These are phyloP conservation scores for Protomyces gravidus DNA, from an alignment of 1,139 yeast genomes.

Conservation along the genomic window DNA sequence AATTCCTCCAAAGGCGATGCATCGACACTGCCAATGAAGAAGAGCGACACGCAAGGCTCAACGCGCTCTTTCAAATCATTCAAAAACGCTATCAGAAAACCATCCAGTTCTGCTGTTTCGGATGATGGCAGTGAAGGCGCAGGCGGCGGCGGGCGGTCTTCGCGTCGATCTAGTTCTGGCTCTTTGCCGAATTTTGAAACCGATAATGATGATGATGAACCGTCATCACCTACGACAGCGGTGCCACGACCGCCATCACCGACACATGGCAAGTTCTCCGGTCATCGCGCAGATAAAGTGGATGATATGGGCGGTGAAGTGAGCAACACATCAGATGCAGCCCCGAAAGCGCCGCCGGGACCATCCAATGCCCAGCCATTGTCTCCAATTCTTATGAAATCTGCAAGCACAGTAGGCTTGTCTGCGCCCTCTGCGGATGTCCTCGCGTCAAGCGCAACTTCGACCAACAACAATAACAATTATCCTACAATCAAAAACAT, in stretches of 20 bases:
- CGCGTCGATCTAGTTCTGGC: slow-evolving; percentile 19
- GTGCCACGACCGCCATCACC: slow-evolving; percentile 26
- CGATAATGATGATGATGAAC: slow-evolving; percentile 20
- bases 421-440: slow-evolving; percentile 20
- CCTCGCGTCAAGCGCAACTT: slow-evolving; percentile 6
- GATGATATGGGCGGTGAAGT: slow-evolving; percentile 17
- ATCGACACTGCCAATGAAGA: slow-evolving; percentile 43
- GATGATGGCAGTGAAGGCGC: slow-evolving; percentile 13
- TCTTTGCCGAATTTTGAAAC: slow-evolving; percentile 3
- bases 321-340: slow-evolving; percentile 21
- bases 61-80: slow-evolving; percentile 41
- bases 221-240: slow-evolving; percentile 10
- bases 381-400: slow-evolving; percentile 30
- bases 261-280: slow-evolving; percentile 26
- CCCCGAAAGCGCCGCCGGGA: slow-evolving; percentile 20
- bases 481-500: slow-evolving; percentile 28
- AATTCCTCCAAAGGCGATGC: slow-evolving; percentile 37
- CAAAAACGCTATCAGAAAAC: slow-evolving; percentile 21
- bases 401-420: slow-evolving; percentile 28
- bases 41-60: slow-evolving; percentile 46
- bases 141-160: slow-evolving; percentile 10
- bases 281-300: slow-evolving; percentile 14
- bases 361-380: slow-evolving; percentile 29
- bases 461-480: slow-evolving; percentile 21
- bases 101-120: neutral